Evolutionary conservation across 2,329 filamentous ascomycete species (phyloP), one percentile per base, ranked within the genome.

Genomic region (Uncinocarpus reesii): DNA sequence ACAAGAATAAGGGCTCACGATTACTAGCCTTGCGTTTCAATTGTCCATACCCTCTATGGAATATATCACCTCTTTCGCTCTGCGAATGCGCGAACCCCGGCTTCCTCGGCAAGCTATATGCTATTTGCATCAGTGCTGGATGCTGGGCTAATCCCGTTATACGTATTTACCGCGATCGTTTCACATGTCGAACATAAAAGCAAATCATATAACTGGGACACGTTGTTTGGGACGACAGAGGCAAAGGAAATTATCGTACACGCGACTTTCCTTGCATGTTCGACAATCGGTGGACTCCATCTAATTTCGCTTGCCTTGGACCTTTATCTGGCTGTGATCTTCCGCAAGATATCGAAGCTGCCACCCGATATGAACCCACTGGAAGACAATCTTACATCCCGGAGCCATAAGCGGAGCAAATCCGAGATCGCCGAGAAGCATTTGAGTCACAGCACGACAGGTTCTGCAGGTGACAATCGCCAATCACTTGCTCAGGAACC

Each of bases 331-430:
- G 79, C 80, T 13, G 63, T 85, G 45, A 78, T 84, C 56, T 96
- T 95, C 77, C 79, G 82, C 34, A 83, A 84, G 60, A 95, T 96
- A 58, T 74, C 81, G 4, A 72, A 75, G 16, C 76, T 95, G 63
- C 90, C 90, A 4, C 89, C 90, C 0, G 90, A 96, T 60, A 87
- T 95, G 84, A 96, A 96, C 62, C 90, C 90, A 1, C 74, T 96
- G 11, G 89, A 95, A 62, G 80, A 85, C 55, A 82, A 90, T 58
- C 70, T 94, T 50, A 95, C 88, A 1, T 81, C 86, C 49, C 73
- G 68, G 60, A 64, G 55, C 65, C 87, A 93, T 67, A 89, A 88
- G 71, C 79, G 84, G 60, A 89, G 85, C 62, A 79, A 77, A 56
- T 78, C 75, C 0, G 74, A 77, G 13, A 70, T 74, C 2, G 70